phyloP scores from a whole-genome alignment of 371 early-diverging fungal species.

The Caulochytrium protostelioides region DNA sequence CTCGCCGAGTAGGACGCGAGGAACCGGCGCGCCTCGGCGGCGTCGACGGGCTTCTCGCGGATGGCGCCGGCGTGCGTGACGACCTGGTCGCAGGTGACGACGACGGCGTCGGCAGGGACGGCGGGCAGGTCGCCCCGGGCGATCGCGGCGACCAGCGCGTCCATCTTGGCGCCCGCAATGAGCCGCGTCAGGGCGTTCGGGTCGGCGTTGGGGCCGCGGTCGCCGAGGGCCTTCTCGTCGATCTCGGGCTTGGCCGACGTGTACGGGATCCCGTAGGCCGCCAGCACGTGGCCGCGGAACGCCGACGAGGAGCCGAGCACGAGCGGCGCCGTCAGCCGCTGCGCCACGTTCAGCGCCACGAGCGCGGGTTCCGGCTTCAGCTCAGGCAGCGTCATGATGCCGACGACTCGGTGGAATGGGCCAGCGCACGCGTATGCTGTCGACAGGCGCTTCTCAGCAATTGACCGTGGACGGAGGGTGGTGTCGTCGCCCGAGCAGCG shows the following conservation, averaged over 20 bases:
- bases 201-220: slow-evolving; percentile 1
- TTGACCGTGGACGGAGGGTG: too few species aligned
- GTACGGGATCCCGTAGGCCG: slow-evolving; percentile 6
- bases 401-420: too few species aligned
- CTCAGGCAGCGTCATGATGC: too few species aligned
- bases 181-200: slow-evolving; percentile 6
- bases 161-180: slow-evolving; percentile 16
- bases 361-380: too few species aligned
- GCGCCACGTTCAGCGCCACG: too few species aligned
- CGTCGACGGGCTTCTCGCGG: slow-evolving; percentile 19
- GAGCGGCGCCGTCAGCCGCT: slow-evolving; percentile 1
- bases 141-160: slow-evolving; percentile 8
- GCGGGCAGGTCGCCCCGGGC: background rate
- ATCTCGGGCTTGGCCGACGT: slow-evolving; percentile 9
- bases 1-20: background rate
- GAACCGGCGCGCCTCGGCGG: slow-evolving; percentile 3
- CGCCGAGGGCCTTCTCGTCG: slow-evolving; percentile 15
- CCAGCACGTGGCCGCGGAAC: slow-evolving; percentile 13
- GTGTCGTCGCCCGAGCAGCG: too few species aligned
- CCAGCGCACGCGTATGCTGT: too few species aligned
- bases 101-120: background rate
- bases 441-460: too few species aligned
- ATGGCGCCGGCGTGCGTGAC: slow-evolving; percentile 14
- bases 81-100: slow-evolving; percentile 16
- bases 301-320: slow-evolving; percentile 20